Percentiles rank a stretch among this genome's conserved stretches.
Evolutionary conservation across 257 asterid species (phyloP).

Genomic region (Euphrasia confusa): DNA sequence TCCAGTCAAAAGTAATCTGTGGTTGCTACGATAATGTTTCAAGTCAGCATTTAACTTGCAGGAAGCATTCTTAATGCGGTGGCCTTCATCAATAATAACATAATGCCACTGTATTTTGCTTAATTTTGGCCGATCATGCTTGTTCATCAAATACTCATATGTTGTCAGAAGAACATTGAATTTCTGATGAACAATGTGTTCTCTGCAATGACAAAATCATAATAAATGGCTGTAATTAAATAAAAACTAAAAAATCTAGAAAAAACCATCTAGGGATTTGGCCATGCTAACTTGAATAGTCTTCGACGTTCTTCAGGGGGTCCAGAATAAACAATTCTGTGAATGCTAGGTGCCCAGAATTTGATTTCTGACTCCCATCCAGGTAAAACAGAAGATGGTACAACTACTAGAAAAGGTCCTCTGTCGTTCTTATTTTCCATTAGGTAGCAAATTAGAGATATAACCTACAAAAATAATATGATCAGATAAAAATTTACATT

Average conservation of each 20-base stretch:
- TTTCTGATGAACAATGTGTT: conserved; percentile 83
- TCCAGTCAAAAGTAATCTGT: conserved; percentile 94
- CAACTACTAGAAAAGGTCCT: conserved; percentile 98
- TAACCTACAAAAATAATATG: conserved; percentile 50
- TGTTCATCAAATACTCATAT: conserved; percentile 98
- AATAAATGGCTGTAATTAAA: conserved; percentile 24
- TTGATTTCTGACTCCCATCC: conserved; percentile 95
- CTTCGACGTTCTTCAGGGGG: conserved; percentile 93
- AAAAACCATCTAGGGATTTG: conserved; percentile 6
- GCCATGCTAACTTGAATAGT: conserved; percentile 70
- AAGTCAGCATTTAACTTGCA: conserved; percentile 98
- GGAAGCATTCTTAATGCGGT: conserved; percentile 99
- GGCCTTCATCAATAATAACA: conserved; percentile 95
- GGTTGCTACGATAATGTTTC: conserved; percentile 91
- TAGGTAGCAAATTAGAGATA: conserved; percentile 84
- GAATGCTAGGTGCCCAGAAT: conserved; percentile 91
- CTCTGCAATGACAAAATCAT: conserved; percentile 56
- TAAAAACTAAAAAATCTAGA: conserved; percentile 14
- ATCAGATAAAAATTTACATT: conserved; percentile 24
- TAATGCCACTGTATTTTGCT: conserved; percentile 95
- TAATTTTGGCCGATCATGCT: conserved; percentile 95
- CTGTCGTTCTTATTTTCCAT: conserved; percentile 93
- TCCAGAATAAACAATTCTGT: conserved; percentile 87
- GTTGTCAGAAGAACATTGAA: conserved; percentile 95
- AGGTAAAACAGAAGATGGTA: conserved; percentile 93